These are phyloP conservation scores for Hypomontagnella submonticulosa DNA, from an alignment of 495 filamentous ascomycete species.

Conservation along the genomic window DNA sequence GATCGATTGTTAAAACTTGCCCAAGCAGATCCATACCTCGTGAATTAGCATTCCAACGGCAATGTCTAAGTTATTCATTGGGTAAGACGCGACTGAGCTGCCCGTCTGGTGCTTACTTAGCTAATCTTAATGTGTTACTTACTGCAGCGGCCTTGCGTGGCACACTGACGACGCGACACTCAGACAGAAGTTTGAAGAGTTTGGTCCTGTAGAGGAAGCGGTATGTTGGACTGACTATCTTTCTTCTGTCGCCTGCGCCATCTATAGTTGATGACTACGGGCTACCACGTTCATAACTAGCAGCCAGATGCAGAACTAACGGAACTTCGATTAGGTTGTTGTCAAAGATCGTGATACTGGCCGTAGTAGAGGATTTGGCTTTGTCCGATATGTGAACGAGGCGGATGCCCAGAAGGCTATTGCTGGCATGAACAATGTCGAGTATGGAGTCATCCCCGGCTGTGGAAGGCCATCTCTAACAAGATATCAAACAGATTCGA, in stretches of 20 bases:
- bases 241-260: not conserved
- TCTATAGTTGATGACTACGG: not conserved
- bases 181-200: constrained; percentile 87
- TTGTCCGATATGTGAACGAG: constrained; percentile 87
- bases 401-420: constrained; percentile 87
- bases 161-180: constrained; percentile 90
- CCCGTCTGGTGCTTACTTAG: constrained; percentile 5
- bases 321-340: constrained; percentile 72
- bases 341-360: constrained; percentile 97
- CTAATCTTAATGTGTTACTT: constrained; percentile 42
- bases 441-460: constrained; percentile 67
- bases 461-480: constrained; percentile 7
- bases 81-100: constrained; percentile 65
- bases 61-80: constrained; percentile 93
- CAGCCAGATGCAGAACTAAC: constrained; percentile 29
- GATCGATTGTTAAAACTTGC: constrained; percentile 20
- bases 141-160: constrained; percentile 89
- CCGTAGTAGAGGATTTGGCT: constrained; percentile 96
- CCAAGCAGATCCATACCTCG: constrained; percentile 10
- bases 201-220: constrained; percentile 89
- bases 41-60: constrained; percentile 40
- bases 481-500: constrained; percentile 75
- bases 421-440: constrained; percentile 87
- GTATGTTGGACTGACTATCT: constrained; percentile 65
- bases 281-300: not conserved